phyloP scores from a whole-genome alignment of 306 rosid species.

The Rubus idaeus region DNA sequence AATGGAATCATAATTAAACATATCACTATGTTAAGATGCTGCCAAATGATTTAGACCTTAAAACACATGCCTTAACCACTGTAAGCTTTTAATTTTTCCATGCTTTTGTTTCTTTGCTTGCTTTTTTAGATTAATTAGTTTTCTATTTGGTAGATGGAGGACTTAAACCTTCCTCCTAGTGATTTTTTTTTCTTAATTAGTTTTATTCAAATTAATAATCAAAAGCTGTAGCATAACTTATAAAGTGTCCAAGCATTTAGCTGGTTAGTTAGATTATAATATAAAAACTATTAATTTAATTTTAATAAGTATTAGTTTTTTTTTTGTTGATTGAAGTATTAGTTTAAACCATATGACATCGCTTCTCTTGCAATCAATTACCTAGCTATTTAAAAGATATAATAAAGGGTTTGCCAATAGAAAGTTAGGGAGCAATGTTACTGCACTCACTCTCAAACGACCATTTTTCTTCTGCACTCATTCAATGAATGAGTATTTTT shows the following conservation, averaged over 20 bases:
- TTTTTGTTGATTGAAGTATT: too few species aligned
- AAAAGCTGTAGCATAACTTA: neutral
- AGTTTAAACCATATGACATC: neutral
- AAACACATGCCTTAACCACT: slow-evolving; percentile 5
- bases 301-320: neutral
- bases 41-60: slow-evolving; percentile 2
- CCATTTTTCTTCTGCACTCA: too few species aligned
- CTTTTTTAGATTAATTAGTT: neutral
- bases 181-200: neutral
- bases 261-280: neutral
- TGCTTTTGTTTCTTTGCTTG: neutral
- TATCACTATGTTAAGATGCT: neutral
- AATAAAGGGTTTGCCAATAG: too few species aligned
- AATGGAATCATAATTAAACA: neutral
- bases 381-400: too few species aligned
- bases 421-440: too few species aligned
- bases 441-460: too few species aligned
- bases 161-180: neutral
- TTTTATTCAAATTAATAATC: neutral
- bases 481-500: too few species aligned
- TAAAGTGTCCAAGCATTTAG: neutral
- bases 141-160: neutral
- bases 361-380: neutral
- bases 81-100: neutral
- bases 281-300: neutral